Conservation (phyloP, 140 eudicot species). For the Flaveria floridana region DNA sequence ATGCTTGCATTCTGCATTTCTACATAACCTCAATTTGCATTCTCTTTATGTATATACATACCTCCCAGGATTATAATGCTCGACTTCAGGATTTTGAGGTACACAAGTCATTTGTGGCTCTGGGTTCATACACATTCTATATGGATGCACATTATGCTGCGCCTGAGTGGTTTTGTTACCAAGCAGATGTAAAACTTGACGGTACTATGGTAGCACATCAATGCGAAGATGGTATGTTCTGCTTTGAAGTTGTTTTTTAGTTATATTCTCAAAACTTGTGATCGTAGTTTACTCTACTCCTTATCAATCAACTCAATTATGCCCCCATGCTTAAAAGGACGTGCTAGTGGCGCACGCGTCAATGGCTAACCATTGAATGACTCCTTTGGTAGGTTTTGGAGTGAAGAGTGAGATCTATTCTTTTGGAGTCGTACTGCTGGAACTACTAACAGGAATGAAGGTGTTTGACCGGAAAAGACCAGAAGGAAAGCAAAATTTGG, state of each 20-base stretch:
- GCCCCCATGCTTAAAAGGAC: neutral
- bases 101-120: neutral
- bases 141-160: conserved; percentile 14
- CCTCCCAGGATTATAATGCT: conserved; percentile 31
- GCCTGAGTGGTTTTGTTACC: conserved; percentile 33
- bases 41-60: neutral
- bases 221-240: neutral
- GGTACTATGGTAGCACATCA: neutral
- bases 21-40: neutral
- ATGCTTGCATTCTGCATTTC: neutral
- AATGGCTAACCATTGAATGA: neutral
- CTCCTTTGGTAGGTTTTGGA: conserved; percentile 14
- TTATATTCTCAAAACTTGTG: neutral
- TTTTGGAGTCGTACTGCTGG: conserved; percentile 35
- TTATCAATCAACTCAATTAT: neutral
- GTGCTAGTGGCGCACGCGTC: neutral
- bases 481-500: conserved; percentile 5
- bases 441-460: conserved; percentile 30
- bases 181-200: conserved; percentile 21
- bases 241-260: neutral
- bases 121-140: neutral
- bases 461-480: conserved; percentile 25
- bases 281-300: neutral
- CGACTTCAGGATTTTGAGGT: conserved; percentile 26
- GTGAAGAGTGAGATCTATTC: conserved; percentile 21